Conservation (phyloP, 2,329 filamentous ascomycete species). For the Eutypa lata region DNA sequence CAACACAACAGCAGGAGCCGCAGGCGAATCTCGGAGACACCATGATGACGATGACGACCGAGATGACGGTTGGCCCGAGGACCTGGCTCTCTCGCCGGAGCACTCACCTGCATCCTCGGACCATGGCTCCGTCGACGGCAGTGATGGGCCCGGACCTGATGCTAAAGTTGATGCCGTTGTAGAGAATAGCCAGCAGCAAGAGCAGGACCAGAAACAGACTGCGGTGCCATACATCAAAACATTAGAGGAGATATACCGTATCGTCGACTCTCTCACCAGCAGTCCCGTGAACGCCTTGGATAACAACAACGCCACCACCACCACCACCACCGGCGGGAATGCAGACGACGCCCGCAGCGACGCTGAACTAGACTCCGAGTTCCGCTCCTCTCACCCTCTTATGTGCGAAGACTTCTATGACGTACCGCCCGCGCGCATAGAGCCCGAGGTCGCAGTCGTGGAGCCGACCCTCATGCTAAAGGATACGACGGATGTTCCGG, state of each 20-base stretch:
- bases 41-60: neutral
- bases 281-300: too few species aligned
- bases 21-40: too few species aligned
- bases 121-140: neutral
- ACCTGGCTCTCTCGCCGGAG: neutral
- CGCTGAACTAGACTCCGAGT: neutral
- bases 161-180: too few species aligned
- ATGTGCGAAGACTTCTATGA: constrained; percentile 8
- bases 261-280: neutral
- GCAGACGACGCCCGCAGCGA: neutral
- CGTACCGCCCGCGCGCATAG: constrained; percentile 10
- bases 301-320: neutral
- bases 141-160: neutral
- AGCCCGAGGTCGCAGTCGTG: constrained; percentile 14
- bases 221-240: neutral
- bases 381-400: too few species aligned
- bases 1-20: too few species aligned
- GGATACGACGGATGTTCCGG: constrained; percentile 13
- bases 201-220: neutral
- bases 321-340: neutral
- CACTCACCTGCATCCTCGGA: neutral
- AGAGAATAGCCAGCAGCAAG: too few species aligned
- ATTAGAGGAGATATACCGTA: neutral
- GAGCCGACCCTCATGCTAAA: constrained; percentile 14
- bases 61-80: neutral